phyloP scores from a whole-genome alignment of 768 basidiomycete genomes.

The Leucocoprinus birnbaumii region DNA sequence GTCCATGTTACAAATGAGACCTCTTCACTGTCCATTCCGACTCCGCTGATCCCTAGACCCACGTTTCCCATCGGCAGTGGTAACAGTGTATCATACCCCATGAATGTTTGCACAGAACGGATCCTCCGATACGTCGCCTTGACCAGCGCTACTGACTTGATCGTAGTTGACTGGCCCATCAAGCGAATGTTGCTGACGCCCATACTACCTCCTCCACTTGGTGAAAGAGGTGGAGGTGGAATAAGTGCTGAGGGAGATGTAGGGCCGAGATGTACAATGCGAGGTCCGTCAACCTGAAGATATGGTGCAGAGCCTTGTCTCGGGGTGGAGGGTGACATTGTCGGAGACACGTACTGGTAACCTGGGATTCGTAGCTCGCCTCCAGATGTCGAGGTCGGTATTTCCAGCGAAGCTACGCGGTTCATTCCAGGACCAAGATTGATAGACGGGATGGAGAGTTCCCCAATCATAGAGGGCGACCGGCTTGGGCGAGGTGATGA shows the following conservation, averaged over 20 bases:
- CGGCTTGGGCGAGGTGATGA: slow-evolving; percentile 39
- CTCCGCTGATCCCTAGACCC: slow-evolving; percentile 16
- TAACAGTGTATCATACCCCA: slow-evolving; percentile 61
- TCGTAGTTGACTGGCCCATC: slow-evolving; percentile 35
- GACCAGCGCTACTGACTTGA: slow-evolving; percentile 52
- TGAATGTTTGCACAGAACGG: slow-evolving; percentile 54
- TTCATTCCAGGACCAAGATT: slow-evolving; percentile 29
- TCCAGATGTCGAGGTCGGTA: slow-evolving; percentile 6
- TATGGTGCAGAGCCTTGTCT: slow-evolving; percentile 17
- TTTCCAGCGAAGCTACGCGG: slow-evolving; percentile 5
- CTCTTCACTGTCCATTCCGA: slow-evolving; percentile 32
- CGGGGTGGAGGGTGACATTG: slow-evolving; percentile 17
- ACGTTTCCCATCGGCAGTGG: slow-evolving; percentile 34
- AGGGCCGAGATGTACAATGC: slow-evolving; percentile 62
- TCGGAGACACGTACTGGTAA: slow-evolving; percentile 28
- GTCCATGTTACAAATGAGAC: slow-evolving; percentile 48
- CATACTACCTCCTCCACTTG: slow-evolving; percentile 17
- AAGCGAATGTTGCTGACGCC: slow-evolving; percentile 6
- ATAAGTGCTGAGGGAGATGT: slow-evolving; percentile 35
- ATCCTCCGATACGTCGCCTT: slow-evolving; percentile 59
- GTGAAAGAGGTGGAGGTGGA: slow-evolving; percentile 26
- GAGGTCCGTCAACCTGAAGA: slow-evolving; percentile 26
- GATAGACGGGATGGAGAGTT: slow-evolving; percentile 21
- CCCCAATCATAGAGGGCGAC: slow-evolving; percentile 26
- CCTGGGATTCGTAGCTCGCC: slow-evolving; percentile 17